phyloP scores from a whole-genome alignment of 306 rosid species.

The Lathyrus aphaca region DNA sequence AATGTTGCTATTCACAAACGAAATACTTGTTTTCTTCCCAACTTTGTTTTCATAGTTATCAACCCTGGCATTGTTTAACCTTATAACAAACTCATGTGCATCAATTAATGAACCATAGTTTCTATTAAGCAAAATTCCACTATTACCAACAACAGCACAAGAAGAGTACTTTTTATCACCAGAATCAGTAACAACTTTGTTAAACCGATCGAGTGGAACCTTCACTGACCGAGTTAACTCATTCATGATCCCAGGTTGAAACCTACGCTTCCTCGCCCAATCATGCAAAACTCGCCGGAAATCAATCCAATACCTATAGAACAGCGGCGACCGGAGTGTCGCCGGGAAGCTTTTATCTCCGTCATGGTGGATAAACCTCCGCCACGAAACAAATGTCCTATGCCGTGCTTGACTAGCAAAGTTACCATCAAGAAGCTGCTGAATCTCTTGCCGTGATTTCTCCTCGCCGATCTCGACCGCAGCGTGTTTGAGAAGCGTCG shows the following conservation, averaged over 20 bases:
- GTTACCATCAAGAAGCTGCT: slow-evolving; percentile 74
- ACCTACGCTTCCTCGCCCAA: slow-evolving; percentile 71
- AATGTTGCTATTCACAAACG: slow-evolving; percentile 89
- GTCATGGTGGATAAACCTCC: slow-evolving; percentile 65
- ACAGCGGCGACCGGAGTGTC: slow-evolving; percentile 65
- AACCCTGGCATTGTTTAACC: slow-evolving; percentile 84
- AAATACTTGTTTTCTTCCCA: slow-evolving; percentile 79
- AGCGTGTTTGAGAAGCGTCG: slow-evolving; percentile 72
- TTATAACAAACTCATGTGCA: slow-evolving; percentile 71
- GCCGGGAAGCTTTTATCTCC: slow-evolving; percentile 43
- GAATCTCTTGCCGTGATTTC: slow-evolving; percentile 59
- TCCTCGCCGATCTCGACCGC: slow-evolving; percentile 64
- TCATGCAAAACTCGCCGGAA: slow-evolving; percentile 65
- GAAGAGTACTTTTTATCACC: slow-evolving; percentile 51
- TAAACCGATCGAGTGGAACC: slow-evolving; percentile 54
- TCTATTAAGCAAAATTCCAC: slow-evolving; percentile 81
- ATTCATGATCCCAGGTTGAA: slow-evolving; percentile 64
- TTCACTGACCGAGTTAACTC: slow-evolving; percentile 61
- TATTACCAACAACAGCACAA: slow-evolving; percentile 93
- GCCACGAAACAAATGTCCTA: slow-evolving; percentile 72
- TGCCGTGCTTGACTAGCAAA: slow-evolving; percentile 71
- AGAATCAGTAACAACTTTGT: not conserved
- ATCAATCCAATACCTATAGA: slow-evolving; percentile 81
- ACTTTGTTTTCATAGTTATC: slow-evolving; percentile 60
- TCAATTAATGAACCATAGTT: slow-evolving; percentile 69